A percentile compares a stretch with the other conserved stretches of the same genome.
These are phyloP conservation scores for Fusarium chaquense DNA, from an alignment of 2,329 filamentous ascomycete species.

Conservation along the genomic window DNA sequence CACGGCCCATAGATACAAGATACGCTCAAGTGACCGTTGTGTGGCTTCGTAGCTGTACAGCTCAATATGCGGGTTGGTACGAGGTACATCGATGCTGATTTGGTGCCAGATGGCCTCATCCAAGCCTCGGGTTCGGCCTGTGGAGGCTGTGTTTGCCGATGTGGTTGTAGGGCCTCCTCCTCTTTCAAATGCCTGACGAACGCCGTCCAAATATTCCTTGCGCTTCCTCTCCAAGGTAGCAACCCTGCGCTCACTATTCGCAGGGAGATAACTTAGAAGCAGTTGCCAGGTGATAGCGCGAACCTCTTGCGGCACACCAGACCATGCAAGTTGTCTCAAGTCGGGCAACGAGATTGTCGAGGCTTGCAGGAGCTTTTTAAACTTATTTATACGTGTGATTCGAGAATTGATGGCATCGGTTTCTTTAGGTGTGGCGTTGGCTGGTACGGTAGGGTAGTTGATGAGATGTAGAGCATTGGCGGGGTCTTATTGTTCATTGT, in stretches of 20 bases:
- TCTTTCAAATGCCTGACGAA: slow-evolving; percentile 77
- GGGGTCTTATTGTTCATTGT: slow-evolving; percentile 66
- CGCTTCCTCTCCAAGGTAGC: slow-evolving; percentile 92
- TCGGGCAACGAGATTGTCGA: slow-evolving; percentile 89
- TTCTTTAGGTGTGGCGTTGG: slow-evolving; percentile 83
- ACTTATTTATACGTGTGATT: slow-evolving; percentile 96
- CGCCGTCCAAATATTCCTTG: slow-evolving; percentile 95
- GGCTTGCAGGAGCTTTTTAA: slow-evolving; percentile 93
- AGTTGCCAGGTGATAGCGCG: slow-evolving; percentile 99
- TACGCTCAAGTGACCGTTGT: slow-evolving; percentile 91
- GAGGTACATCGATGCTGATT: slow-evolving; percentile 97
- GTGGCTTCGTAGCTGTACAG: slow-evolving; percentile 97
- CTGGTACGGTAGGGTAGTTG: slow-evolving; percentile 80
- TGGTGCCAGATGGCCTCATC: slow-evolving; percentile 99
- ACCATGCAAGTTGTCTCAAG: slow-evolving; percentile 89
- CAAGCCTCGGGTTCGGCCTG: slow-evolving; percentile 72
- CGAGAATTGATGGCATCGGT: slow-evolving; percentile 86
- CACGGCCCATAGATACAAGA: slow-evolving; percentile 97
- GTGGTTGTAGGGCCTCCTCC: slow-evolving; percentile 63
- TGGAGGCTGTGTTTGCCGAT: slow-evolving; percentile 57
- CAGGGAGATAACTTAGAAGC: slow-evolving; percentile 92
- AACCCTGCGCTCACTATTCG: slow-evolving; percentile 93
- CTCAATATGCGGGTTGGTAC: slow-evolving; percentile 95
- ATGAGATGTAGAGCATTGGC: slow-evolving; percentile 96
- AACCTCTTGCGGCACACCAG: slow-evolving; percentile 92